These are phyloP conservation scores for Aechmea fasciata DNA, from an alignment of 176 grass and related monocot species.

Conservation along the genomic window DNA sequence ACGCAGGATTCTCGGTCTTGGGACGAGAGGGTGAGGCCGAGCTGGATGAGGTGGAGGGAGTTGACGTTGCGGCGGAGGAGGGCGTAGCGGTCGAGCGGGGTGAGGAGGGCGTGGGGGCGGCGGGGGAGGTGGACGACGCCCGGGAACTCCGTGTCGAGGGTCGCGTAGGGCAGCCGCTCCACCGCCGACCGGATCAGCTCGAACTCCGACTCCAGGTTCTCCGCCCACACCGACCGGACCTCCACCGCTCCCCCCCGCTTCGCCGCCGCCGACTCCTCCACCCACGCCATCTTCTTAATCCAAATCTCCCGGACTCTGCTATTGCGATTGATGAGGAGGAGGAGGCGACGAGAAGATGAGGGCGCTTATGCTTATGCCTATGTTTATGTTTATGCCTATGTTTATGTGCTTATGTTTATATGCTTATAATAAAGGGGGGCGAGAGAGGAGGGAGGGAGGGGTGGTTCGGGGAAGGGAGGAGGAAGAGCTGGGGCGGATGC, in stretches of 20 bases:
- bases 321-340: too few species aligned
- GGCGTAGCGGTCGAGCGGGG: constrained; percentile 44
- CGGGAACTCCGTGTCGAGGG: constrained; percentile 98
- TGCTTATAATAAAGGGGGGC: neutral
- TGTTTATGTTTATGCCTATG: too few species aligned
- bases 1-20: constrained; percentile 18
- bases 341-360: neutral
- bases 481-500: neutral
- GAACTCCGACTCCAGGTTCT: constrained; percentile 70
- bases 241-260: neutral
- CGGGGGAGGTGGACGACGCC: constrained; percentile 45
- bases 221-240: constrained; percentile 69
- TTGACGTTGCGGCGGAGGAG: constrained; percentile 67
- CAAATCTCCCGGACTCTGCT: neutral
- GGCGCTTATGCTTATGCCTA: too few species aligned
- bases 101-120: constrained; percentile 37
- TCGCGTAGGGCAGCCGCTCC: constrained; percentile 43
- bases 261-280: neutral
- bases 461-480: neutral
- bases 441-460: constrained; percentile 4
- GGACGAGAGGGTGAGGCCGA: constrained; percentile 56
- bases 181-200: constrained; percentile 32
- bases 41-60: constrained; percentile 81
- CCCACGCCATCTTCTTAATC: neutral
- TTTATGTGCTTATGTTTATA: too few species aligned